These are phyloP conservation scores for Endocarpon pusillum DNA, from an alignment of 495 filamentous ascomycete genomes.

Conservation along the genomic window DNA sequence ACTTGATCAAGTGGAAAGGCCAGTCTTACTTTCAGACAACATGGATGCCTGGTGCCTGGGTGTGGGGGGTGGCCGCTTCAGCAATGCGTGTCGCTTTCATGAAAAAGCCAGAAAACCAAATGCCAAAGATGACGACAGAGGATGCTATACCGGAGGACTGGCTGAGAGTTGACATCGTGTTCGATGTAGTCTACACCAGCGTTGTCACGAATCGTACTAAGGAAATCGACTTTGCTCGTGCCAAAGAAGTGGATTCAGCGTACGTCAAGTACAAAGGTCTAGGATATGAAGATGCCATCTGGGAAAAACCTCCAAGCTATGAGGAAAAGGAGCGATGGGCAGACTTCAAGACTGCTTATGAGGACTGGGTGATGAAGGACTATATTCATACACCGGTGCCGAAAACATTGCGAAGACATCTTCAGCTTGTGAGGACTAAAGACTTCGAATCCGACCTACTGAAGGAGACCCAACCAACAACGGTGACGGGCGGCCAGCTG, in stretches of 20 bases:
- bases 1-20: constrained; percentile 73
- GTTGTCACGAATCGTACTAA: constrained; percentile 26
- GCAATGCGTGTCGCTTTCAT: constrained; percentile 59
- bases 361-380: constrained; percentile 61
- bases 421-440: constrained; percentile 40
- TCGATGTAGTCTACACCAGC: constrained; percentile 52
- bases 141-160: constrained; percentile 76
- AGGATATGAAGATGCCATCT: constrained; percentile 79
- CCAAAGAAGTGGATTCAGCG: constrained; percentile 51
- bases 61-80: constrained; percentile 50
- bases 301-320: constrained; percentile 65
- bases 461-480: constrained; percentile 53
- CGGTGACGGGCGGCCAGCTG: constrained; percentile 58
- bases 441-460: constrained; percentile 50
- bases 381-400: constrained; percentile 43
- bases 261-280: constrained; percentile 89
- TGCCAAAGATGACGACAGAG: constrained; percentile 51
- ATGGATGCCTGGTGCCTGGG: constrained; percentile 85
- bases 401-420: constrained; percentile 36
- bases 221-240: constrained; percentile 46
- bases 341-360: constrained; percentile 70
- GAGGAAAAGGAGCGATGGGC: constrained; percentile 51
- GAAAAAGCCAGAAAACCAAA: constrained; percentile 42
- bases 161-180: constrained; percentile 71
- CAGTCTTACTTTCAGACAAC: constrained; percentile 60